Conservation (phyloP, 768 basidiomycete species). For the Steccherinum ochraceum region DNA sequence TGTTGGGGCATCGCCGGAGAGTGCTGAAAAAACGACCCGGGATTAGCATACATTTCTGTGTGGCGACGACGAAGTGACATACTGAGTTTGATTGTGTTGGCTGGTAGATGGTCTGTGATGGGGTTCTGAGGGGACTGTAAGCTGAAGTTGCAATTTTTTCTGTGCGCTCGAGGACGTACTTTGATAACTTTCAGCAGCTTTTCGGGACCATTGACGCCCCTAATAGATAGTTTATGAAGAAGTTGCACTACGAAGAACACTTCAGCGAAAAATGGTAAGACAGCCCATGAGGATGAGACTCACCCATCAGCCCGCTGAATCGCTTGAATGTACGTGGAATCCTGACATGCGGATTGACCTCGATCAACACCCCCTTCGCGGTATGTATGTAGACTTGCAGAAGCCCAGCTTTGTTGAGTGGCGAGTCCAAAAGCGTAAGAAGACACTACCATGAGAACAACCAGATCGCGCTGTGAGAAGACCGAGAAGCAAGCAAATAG, state of each 20-base stretch:
- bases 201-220: conserved; percentile 94
- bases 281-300: not conserved
- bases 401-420: conserved; percentile 93
- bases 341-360: conserved; percentile 96
- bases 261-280: not conserved
- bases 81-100: conserved; percentile 95
- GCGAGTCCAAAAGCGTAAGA: conserved; percentile 92
- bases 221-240: conserved; percentile 90
- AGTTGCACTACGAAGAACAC: conserved; percentile 69
- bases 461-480: not conserved
- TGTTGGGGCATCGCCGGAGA: conserved; percentile 87
- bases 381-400: conserved; percentile 99
- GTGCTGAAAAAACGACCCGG: conserved; percentile 40
- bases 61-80: conserved; percentile 27
- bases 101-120: conserved; percentile 87
- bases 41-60: not conserved
- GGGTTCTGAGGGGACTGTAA: conserved; percentile 60
- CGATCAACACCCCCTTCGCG: conserved; percentile 91
- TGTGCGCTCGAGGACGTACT: conserved; percentile 33
- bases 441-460: conserved; percentile 60
- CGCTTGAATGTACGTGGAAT: conserved; percentile 99
- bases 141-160: conserved; percentile 3
- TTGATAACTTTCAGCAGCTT: conserved; percentile 97
- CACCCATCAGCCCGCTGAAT: conserved; percentile 98
- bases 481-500: not conserved